Conservation (phyloP, 805 yeast genomes). For the Kodamaea hsintzibuensis region DNA sequence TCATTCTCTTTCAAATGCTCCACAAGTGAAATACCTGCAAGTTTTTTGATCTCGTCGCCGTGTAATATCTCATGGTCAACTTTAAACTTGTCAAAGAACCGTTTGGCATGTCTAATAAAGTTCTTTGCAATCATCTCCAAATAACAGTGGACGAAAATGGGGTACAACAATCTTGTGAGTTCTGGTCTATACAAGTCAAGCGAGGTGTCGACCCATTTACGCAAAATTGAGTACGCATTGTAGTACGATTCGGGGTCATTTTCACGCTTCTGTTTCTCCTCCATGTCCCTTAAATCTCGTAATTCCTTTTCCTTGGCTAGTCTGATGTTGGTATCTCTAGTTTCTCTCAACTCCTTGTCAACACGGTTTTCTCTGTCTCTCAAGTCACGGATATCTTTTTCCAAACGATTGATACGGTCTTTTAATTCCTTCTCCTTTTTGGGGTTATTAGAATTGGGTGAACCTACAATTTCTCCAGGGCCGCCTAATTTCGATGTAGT, state of each 20-base stretch:
- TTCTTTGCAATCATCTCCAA: constrained; percentile 74
- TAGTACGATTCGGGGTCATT: constrained; percentile 69
- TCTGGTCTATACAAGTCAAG: constrained; percentile 91
- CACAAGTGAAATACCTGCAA: constrained; percentile 72
- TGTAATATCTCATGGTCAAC: constrained; percentile 75
- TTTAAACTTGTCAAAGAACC: constrained; percentile 73
- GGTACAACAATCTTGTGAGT: constrained; percentile 78
- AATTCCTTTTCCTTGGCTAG: constrained; percentile 42
- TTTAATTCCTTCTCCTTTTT: constrained; percentile 28
- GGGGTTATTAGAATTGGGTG: constrained; percentile 2
- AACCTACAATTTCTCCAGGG: constrained; percentile 30
- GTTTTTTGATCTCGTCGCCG: constrained; percentile 68
- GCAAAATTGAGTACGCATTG: constrained; percentile 77
- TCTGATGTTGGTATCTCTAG: constrained; percentile 38
- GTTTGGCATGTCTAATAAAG: constrained; percentile 60
- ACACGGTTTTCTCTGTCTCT: constrained; percentile 33
- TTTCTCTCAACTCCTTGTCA: constrained; percentile 40
- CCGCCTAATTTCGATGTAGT: constrained; percentile 37
- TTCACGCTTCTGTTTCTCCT: constrained; percentile 45
- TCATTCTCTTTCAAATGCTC: constrained; percentile 84
- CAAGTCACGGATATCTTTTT: constrained; percentile 37
- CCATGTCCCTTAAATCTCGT: constrained; percentile 40
- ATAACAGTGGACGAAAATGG: constrained; percentile 88
- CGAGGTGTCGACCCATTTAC: constrained; percentile 89
- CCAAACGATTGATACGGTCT: constrained; percentile 27